A percentile compares a stretch with the other conserved stretches of the same genome.
phyloP scores from a whole-genome alignment of 208 protist species.

The Polymyxa betae region DNA sequence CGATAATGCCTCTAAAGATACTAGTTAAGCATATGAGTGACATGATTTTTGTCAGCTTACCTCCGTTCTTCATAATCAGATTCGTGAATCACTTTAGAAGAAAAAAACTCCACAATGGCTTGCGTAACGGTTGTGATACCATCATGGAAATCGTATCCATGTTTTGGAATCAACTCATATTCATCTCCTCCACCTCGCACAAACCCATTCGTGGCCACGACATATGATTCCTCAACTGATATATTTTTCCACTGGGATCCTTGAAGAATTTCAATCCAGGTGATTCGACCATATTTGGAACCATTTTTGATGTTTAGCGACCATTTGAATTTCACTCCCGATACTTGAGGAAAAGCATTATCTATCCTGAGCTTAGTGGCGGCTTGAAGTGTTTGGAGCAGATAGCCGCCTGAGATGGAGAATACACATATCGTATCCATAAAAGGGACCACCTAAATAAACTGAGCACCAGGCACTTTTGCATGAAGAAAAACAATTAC shows the following conservation, averaged over 20 bases:
- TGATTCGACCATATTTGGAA: background rate
- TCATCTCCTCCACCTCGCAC: background rate
- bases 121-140: background rate
- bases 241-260: background rate
- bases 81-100: no score
- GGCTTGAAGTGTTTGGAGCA: background rate
- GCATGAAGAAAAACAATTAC: background rate
- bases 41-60: no score
- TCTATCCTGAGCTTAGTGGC: background rate
- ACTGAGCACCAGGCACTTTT: background rate
- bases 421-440: constrained; percentile 24
- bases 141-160: constrained; percentile 40
- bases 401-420: constrained; percentile 14
- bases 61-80: no score
- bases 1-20: no score
- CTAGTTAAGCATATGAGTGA: no score
- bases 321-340: background rate
- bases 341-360: background rate
- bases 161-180: background rate
- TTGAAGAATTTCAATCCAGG: background rate
- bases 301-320: background rate
- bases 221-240: background rate
- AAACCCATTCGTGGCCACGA: background rate
- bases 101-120: no score
- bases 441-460: background rate